Percentiles rank a stretch among this genome's conserved stretches.
These are phyloP conservation scores for Drechslera avenae DNA, from an alignment of 2,329 filamentous ascomycete species.

Conservation along the genomic window DNA sequence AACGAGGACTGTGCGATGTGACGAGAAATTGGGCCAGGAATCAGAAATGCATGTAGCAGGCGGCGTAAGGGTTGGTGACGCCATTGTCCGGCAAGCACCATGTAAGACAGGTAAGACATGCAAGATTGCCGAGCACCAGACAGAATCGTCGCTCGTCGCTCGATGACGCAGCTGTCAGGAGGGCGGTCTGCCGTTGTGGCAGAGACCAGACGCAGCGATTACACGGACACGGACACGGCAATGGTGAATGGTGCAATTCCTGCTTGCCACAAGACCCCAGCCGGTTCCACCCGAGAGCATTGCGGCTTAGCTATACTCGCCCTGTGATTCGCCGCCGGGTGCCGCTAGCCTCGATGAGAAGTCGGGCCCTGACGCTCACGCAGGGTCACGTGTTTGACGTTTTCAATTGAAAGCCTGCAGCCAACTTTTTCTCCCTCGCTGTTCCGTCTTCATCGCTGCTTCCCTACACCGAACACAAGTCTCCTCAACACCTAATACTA, in stretches of 20 bases:
- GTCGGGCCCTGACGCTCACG: slow-evolving; percentile 1
- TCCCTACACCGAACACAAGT: slow-evolving; percentile 12
- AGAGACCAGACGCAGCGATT: neutral
- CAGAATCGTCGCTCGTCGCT: neutral
- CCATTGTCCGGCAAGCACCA: slow-evolving; percentile 1
- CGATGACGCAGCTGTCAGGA: neutral
- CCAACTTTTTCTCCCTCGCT: slow-evolving; percentile 31
- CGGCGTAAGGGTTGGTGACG: slow-evolving; percentile 5
- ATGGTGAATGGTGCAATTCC: neutral
- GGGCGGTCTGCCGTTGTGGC: neutral
- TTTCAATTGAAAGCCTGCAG: slow-evolving; percentile 27
- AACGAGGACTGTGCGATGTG: neutral
- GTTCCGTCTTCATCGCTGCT: slow-evolving; percentile 19
- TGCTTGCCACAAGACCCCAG: slow-evolving; percentile 8
- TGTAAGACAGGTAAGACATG: neutral
- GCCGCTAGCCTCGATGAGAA: slow-evolving; percentile 4
- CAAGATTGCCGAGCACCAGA: slow-evolving; percentile 7
- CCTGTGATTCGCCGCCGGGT: slow-evolving; percentile 18
- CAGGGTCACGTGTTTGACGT: slow-evolving; percentile 13
- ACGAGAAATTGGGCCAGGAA: neutral
- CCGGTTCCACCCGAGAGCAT: slow-evolving; percentile 27
- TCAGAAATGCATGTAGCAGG: neutral
- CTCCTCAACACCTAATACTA: neutral
- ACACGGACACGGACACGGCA: neutral
- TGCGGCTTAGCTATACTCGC: slow-evolving; percentile 18